Evolutionary conservation across 768 basidiomycete species (phyloP).

Genomic region (Agrocybe chaxingu): DNA sequence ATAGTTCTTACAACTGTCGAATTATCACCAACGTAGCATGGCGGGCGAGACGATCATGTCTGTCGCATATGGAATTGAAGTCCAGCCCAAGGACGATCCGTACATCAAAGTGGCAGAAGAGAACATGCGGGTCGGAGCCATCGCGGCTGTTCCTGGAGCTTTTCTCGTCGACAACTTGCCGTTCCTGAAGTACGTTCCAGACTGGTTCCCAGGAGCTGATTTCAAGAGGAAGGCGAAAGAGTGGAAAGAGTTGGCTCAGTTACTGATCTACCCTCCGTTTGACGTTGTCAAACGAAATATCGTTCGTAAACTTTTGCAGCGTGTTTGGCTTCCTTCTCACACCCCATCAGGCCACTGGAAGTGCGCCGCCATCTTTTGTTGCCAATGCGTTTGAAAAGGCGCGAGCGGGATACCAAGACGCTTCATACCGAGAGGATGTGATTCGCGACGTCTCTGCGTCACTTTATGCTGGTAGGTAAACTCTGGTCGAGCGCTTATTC

Average conservation of each 20-base stretch:
- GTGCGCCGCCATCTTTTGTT: not conserved
- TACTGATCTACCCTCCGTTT: conserved; percentile 36
- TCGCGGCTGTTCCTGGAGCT: conserved; percentile 27
- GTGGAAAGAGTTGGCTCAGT: conserved; percentile 29
- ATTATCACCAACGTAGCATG: conserved; percentile 19
- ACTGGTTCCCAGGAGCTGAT: conserved; percentile 29
- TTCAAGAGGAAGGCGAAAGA: conserved; percentile 36
- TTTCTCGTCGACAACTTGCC: conserved; percentile 30
- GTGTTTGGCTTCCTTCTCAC: not conserved
- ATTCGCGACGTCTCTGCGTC: too few relatives aligned
- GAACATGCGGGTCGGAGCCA: conserved; percentile 28
- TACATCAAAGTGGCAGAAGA: conserved; percentile 38
- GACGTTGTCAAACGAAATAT: conserved; percentile 23
- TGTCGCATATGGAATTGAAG: conserved; percentile 43
- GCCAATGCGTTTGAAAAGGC: too few relatives aligned
- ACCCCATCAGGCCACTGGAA: not conserved
- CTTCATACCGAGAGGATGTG: too few relatives aligned
- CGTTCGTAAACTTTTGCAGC: conserved; percentile 14
- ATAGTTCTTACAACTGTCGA: not conserved
- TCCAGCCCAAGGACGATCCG: conserved; percentile 36
- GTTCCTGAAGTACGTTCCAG: conserved; percentile 24
- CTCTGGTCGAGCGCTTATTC: not conserved
- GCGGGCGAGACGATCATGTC: conserved; percentile 33
- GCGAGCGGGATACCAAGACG: too few relatives aligned
- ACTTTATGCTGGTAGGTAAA: not conserved